phyloP scores from a whole-genome alignment of 2,329 filamentous ascomycete genomes.

The Huntiella abstrusa region DNA sequence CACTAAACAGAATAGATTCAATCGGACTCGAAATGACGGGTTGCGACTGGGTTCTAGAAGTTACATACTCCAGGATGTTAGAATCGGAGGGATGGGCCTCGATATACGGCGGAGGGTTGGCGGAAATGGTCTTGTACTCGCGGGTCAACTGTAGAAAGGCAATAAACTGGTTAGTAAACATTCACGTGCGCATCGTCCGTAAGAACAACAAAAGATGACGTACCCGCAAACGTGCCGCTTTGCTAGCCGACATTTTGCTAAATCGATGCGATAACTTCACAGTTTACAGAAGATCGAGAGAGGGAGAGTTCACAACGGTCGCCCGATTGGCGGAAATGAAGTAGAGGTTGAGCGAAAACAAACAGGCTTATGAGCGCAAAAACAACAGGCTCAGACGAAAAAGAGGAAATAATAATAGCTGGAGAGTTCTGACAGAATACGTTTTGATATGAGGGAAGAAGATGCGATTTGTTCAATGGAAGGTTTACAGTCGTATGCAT shows the following conservation, averaged over 20 bases:
- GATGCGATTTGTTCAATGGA: too few relatives aligned
- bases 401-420: too few relatives aligned
- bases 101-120: slow-evolving; percentile 77
- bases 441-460: too few relatives aligned
- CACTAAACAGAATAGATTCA: background rate
- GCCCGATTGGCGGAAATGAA: too few relatives aligned
- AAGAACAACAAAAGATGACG: slow-evolving; percentile 15
- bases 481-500: too few relatives aligned
- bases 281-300: too few relatives aligned
- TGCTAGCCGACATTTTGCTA: slow-evolving; percentile 41
- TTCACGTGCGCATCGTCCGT: background rate
- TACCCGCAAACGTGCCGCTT: slow-evolving; percentile 54
- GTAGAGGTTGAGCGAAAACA: too few relatives aligned
- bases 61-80: slow-evolving; percentile 68
- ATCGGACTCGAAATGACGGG: background rate
- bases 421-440: too few relatives aligned
- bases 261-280: too few relatives aligned
- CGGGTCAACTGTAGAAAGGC: slow-evolving; percentile 30
- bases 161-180: background rate
- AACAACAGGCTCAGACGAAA: too few relatives aligned
- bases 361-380: too few relatives aligned
- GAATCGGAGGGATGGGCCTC: slow-evolving; percentile 72
- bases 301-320: too few relatives aligned
- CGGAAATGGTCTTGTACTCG: slow-evolving; percentile 42
- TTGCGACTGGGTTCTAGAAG: background rate